Conservation (phyloP, 345 rosid species). For the Eucalyptus brandiana region DNA sequence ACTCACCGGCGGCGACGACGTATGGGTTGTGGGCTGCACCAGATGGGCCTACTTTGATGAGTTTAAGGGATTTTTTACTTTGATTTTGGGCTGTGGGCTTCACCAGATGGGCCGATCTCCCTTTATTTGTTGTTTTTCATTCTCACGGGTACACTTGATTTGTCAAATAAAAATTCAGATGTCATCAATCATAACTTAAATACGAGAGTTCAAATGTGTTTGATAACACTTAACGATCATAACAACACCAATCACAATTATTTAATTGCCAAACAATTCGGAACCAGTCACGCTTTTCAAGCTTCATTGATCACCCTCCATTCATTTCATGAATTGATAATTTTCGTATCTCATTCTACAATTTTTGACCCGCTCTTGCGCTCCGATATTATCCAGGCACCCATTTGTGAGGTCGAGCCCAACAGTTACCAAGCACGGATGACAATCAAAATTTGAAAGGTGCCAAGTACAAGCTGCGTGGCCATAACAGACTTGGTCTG, state of each 20-base stretch:
- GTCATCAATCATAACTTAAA: background rate
- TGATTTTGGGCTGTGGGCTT: background rate
- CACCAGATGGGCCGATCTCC: background rate
- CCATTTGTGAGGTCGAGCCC: background rate
- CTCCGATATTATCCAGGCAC: background rate
- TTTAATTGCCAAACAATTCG: background rate
- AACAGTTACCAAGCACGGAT: accelerated
- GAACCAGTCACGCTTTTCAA: background rate
- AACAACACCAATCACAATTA: accelerated
- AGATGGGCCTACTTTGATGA: background rate
- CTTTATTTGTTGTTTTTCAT: background rate
- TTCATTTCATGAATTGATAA: background rate
- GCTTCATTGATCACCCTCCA: background rate
- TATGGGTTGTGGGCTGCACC: background rate
- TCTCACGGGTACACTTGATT: background rate
- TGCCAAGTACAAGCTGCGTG: background rate
- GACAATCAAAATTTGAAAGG: background rate
- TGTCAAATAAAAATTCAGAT: background rate
- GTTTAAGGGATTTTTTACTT: background rate
- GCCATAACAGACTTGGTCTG: background rate
- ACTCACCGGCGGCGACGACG: background rate
- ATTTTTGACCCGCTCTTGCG: background rate
- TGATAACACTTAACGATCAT: background rate
- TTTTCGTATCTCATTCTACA: background rate
- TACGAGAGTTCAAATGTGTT: background rate